phyloP scores from a whole-genome alignment of 2,329 filamentous ascomycete genomes.

The Exophiala oligosperma region DNA sequence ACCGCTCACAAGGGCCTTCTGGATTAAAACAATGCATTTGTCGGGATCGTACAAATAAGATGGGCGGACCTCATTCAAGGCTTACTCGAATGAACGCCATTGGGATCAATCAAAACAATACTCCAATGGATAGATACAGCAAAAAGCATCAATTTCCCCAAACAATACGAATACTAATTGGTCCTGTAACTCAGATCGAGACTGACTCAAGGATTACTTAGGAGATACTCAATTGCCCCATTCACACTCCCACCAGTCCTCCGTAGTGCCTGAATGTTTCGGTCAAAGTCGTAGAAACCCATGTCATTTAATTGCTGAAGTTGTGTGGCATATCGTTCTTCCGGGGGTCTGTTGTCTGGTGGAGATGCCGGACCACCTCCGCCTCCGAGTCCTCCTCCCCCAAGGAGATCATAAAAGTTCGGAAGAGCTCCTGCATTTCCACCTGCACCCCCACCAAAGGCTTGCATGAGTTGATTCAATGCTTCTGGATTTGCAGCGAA shows the following conservation, averaged over 20 bases:
- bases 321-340: conserved; percentile 90
- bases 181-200: not conserved
- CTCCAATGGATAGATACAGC: no score
- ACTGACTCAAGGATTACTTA: conserved; percentile 24
- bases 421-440: conserved; percentile 32
- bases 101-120: no score
- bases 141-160: no score
- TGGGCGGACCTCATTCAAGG: not conserved
- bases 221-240: conserved; percentile 54
- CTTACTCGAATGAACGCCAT: no score
- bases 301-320: conserved; percentile 94
- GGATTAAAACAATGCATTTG: not conserved
- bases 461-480: conserved; percentile 58
- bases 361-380: conserved; percentile 52
- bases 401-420: conserved; percentile 35
- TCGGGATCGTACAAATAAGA: not conserved
- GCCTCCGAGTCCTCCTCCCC: conserved; percentile 27
- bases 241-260: conserved; percentile 92
- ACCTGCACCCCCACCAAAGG: conserved; percentile 44
- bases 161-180: no score
- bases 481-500: conserved; percentile 58
- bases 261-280: conserved; percentile 84
- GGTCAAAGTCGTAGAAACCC: conserved; percentile 96
- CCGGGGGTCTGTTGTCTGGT: conserved; percentile 80
- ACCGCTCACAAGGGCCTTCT: no score